Evolutionary conservation across 331 rosid species (phyloP).

Genomic region (Phaseolus coccineus): DNA sequence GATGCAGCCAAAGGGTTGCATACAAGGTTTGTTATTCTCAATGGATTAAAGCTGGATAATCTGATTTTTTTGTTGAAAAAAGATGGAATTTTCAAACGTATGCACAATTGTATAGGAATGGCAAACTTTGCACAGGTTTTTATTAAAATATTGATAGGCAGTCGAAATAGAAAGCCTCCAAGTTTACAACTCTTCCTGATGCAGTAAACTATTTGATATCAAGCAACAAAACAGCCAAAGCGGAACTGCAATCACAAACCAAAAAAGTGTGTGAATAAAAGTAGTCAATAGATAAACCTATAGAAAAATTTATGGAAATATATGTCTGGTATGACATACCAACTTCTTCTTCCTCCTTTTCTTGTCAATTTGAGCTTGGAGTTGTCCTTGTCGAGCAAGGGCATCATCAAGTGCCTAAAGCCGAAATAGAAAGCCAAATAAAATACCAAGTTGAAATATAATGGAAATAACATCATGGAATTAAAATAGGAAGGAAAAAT

Average conservation of each 20-base stretch:
- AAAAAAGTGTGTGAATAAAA: slow-evolving; percentile 40
- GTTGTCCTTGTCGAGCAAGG: slow-evolving; percentile 59
- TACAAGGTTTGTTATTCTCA: background rate
- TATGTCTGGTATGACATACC: slow-evolving; percentile 52
- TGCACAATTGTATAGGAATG: slow-evolving; percentile 44
- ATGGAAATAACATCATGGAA: background rate
- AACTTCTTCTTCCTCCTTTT: slow-evolving; percentile 65
- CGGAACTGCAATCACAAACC: slow-evolving; percentile 66
- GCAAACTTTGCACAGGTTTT: slow-evolving; percentile 47
- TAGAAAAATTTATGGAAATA: background rate
- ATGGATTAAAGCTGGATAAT: background rate
- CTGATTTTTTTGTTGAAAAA: background rate
- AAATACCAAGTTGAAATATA: background rate
- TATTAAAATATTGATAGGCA: slow-evolving; percentile 26
- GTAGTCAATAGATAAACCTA: background rate
- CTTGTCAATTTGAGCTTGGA: slow-evolving; percentile 68
- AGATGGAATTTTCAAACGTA: slow-evolving; percentile 20
- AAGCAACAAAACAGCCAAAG: slow-evolving; percentile 30
- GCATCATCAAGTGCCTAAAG: slow-evolving; percentile 81
- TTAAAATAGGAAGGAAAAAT: slow-evolving; percentile 1
- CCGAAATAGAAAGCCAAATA: background rate
- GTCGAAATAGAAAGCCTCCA: slow-evolving; percentile 43
- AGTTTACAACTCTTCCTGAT: slow-evolving; percentile 37
- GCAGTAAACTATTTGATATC: slow-evolving; percentile 17
- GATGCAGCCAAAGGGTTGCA: slow-evolving; percentile 2